These are phyloP conservation scores for Diaporthe citriasiana DNA, from an alignment of 2,329 filamentous ascomycete genomes.

Conservation along the genomic window DNA sequence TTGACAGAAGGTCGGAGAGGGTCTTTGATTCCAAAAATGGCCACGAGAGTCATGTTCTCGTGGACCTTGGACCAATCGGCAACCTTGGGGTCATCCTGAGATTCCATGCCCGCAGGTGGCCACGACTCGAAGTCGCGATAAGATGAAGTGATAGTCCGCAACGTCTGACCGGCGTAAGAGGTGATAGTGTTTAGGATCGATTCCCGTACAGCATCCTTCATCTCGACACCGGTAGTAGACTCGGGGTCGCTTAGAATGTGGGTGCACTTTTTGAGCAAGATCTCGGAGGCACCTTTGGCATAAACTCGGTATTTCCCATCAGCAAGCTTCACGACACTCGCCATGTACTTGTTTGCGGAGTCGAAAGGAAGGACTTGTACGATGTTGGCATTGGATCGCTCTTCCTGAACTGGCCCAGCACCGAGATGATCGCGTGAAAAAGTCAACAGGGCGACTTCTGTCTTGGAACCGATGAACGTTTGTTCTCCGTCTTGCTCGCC, in stretches of 20 bases:
- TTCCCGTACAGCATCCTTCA: constrained; percentile 70
- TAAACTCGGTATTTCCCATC: constrained; percentile 64
- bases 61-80: constrained; percentile 73
- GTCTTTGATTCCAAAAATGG: constrained; percentile 81
- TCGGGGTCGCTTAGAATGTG: constrained; percentile 60
- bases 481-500: constrained; percentile 54
- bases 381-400: constrained; percentile 61
- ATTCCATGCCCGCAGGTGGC: constrained; percentile 76
- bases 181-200: constrained; percentile 69
- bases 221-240: constrained; percentile 61
- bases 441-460: constrained; percentile 66
- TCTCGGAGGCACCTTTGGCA: constrained; percentile 71
- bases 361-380: constrained; percentile 68
- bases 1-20: constrained; percentile 78
- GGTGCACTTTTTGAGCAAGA: constrained; percentile 62
- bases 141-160: constrained; percentile 81
- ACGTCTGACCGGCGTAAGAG: constrained; percentile 74
- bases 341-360: constrained; percentile 70
- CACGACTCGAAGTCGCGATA: constrained; percentile 81
- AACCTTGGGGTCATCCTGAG: constrained; percentile 73
- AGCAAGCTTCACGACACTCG: constrained; percentile 63
- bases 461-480: constrained; percentile 67
- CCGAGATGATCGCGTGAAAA: constrained; percentile 65
- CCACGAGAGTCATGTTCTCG: constrained; percentile 79
- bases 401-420: constrained; percentile 60